phyloP scores from a whole-genome alignment of 768 basidiomycete species.

The Podaxis sp. region DNA sequence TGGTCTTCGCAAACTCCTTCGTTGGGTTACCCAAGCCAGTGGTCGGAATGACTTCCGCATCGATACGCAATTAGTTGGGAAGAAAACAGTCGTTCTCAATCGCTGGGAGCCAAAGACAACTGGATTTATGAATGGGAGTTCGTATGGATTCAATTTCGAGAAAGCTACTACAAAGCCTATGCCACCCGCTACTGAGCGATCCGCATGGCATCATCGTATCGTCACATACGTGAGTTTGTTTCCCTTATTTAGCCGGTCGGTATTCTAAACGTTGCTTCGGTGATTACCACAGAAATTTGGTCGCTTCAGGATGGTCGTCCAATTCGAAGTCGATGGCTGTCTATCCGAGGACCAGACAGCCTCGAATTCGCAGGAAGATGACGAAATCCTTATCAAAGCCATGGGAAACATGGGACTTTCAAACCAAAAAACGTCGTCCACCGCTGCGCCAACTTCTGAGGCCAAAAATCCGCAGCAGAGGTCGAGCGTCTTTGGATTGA shows the following conservation, averaged over 20 bases:
- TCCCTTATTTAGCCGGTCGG: not conserved
- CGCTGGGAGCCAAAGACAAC: constrained; percentile 46
- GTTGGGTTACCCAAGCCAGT: constrained; percentile 42
- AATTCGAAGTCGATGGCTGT: constrained; percentile 29
- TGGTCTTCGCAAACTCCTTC: constrained; percentile 56
- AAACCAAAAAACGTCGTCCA: constrained; percentile 6
- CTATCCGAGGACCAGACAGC: constrained; percentile 20
- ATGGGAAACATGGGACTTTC: constrained; percentile 31
- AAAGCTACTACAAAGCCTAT: constrained; percentile 47
- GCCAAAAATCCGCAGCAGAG: not conserved
- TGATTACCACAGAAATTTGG: constrained; percentile 44
- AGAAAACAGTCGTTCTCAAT: constrained; percentile 57
- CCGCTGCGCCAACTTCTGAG: not conserved
- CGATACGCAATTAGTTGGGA: constrained; percentile 61
- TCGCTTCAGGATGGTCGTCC: constrained; percentile 31
- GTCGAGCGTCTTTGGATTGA: constrained; percentile 13
- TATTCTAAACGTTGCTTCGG: constrained; percentile 1
- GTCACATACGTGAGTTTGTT: constrained; percentile 52
- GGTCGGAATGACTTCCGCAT: constrained; percentile 56
- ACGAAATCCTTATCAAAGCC: constrained; percentile 35
- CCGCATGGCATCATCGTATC: constrained; percentile 59
- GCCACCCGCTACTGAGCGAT: constrained; percentile 44
- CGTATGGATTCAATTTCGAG: constrained; percentile 64
- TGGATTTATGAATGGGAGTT: constrained; percentile 33
- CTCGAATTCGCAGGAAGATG: constrained; percentile 21